phyloP scores from a whole-genome alignment of 495 filamentous ascomycete genomes.

The Symbiotaphrina buchneri region DNA sequence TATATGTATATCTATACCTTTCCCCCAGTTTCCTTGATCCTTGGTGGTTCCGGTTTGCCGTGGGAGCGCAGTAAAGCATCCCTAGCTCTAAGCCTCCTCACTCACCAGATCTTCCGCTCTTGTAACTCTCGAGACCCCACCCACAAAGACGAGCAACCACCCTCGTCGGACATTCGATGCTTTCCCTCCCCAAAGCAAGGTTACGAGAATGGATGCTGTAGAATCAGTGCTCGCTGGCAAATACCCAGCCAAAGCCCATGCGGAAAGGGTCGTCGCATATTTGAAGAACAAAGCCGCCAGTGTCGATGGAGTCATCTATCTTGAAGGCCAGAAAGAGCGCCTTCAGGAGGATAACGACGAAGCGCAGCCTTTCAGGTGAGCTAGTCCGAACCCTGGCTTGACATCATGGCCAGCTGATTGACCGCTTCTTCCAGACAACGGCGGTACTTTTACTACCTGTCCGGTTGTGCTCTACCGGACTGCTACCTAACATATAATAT shows the following conservation, averaged over 20 bases:
- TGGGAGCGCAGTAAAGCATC: too few species aligned
- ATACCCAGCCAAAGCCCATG: constrained; percentile 90
- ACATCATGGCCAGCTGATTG: neutral
- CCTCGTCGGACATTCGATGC: too few species aligned
- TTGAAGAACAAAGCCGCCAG: constrained; percentile 36
- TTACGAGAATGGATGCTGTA: constrained; percentile 7
- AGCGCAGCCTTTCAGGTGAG: constrained; percentile 50
- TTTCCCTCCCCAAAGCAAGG: too few species aligned
- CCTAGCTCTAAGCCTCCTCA: too few species aligned
- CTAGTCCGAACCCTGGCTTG: neutral
- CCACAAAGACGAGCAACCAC: too few species aligned
- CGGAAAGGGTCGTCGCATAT: constrained; percentile 54
- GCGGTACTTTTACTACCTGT: constrained; percentile 86
- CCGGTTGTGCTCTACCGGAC: constrained; percentile 67
- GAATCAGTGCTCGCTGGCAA: constrained; percentile 37
- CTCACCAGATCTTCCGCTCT: too few species aligned
- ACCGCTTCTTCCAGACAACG: constrained; percentile 37
- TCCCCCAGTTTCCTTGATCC: too few species aligned
- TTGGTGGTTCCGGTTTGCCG: too few species aligned
- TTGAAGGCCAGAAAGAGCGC: constrained; percentile 63
- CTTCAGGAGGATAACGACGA: constrained; percentile 71
- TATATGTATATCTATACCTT: too few species aligned
- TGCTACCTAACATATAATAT: constrained; percentile 68
- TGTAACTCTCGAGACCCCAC: too few species aligned
- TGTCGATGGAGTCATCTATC: constrained; percentile 49